Percentiles rank a stretch among this genome's conserved stretches.
These are phyloP conservation scores for Cucumis sativus DNA, from an alignment of 306 rosid genomes.

Conservation along the genomic window DNA sequence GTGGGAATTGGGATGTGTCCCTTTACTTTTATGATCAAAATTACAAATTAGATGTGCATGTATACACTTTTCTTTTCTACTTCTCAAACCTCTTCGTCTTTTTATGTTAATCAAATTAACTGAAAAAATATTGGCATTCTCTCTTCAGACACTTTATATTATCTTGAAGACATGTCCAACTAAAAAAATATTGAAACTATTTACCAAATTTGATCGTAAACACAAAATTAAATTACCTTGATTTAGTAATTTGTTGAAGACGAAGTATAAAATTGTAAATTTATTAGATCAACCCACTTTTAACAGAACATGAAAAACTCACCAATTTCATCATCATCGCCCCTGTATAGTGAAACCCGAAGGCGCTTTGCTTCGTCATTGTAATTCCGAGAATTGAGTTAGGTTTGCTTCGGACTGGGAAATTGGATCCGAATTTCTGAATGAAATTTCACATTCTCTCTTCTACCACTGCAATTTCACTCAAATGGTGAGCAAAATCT, in stretches of 20 bases:
- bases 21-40: background rate
- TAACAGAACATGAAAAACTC: background rate
- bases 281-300: background rate
- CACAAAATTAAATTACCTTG: background rate
- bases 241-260: background rate
- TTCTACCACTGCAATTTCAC: background rate
- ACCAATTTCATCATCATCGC: background rate
- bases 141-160: too few relatives aligned
- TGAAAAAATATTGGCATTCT: too few relatives aligned
- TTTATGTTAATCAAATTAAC: too few relatives aligned
- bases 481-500: slow-evolving; percentile 29
- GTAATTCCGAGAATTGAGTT: background rate
- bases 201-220: too few relatives aligned
- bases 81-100: too few relatives aligned
- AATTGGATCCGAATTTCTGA: slow-evolving; percentile 17
- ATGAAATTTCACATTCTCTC: slow-evolving; percentile 10
- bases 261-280: background rate
- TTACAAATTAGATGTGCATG: too few relatives aligned
- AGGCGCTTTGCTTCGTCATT: background rate
- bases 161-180: too few relatives aligned
- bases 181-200: too few relatives aligned
- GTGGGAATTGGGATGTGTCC: background rate
- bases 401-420: background rate
- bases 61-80: too few relatives aligned
- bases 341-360: background rate